Evolutionary conservation across 31 red algal genomes (phyloP).

Genomic region (Asparagopsis taxiformis): DNA sequence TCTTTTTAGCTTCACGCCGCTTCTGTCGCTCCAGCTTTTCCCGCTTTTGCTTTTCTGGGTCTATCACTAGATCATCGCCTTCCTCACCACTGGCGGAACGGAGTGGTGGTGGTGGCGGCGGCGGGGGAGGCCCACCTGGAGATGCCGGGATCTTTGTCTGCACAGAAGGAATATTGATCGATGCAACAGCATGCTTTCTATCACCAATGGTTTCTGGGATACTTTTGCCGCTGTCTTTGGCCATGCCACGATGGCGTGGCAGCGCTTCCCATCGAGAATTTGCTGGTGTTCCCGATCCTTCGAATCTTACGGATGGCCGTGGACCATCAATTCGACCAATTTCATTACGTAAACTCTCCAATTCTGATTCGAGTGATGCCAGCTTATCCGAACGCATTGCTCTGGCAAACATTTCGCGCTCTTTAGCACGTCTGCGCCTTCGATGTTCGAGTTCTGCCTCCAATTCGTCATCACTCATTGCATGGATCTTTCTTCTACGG

Average conservation of each 20-base stretch:
- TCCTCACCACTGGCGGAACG: conserved; percentile 17
- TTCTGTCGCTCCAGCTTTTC: conserved; percentile 53
- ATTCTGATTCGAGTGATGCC: conserved; percentile 24
- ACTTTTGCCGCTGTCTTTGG: no score
- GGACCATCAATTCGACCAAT: conserved; percentile 24
- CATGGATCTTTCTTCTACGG: conserved; percentile 22
- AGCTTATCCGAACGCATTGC: conserved; percentile 29
- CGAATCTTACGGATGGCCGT: background rate
- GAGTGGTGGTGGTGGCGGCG: conserved; percentile 25
- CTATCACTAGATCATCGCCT: conserved; percentile 24
- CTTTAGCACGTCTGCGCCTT: conserved; percentile 3
- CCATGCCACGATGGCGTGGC: conserved; percentile 1
- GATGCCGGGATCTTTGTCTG: no score
- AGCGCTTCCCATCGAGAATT: conserved; percentile 13
- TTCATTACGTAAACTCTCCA: conserved; percentile 14
- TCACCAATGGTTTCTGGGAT: no score
- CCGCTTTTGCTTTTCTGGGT: conserved; percentile 29
- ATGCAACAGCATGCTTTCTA: no score
- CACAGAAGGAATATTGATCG: no score
- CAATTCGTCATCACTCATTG: conserved; percentile 40
- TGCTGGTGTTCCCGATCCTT: conserved; percentile 6
- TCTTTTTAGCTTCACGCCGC: conserved; percentile 46
- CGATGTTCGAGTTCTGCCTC: conserved; percentile 39
- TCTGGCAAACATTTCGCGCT: conserved; percentile 23
- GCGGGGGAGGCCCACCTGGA: conserved; percentile 25